Evolutionary conservation across 2,329 filamentous ascomycete genomes (phyloP).

Genomic region (Ambrosiella beaveri): DNA sequence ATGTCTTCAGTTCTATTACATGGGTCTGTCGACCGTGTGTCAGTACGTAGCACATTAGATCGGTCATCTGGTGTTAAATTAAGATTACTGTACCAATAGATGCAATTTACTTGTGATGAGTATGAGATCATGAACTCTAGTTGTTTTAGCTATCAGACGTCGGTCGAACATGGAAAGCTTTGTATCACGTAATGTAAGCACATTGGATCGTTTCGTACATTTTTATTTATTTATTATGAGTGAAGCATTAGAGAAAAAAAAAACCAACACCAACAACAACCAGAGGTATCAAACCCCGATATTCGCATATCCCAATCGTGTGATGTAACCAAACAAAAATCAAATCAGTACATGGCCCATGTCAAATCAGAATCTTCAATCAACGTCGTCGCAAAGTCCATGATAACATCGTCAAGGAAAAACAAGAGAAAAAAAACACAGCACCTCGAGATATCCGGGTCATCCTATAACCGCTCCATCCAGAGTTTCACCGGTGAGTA

Average conservation of each 20-base stretch:
- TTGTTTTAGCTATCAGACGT: no score
- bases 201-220: not conserved
- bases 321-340: not conserved
- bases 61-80: no score
- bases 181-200: not conserved
- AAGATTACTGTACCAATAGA: no score
- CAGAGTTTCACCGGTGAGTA: not conserved
- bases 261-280: not conserved
- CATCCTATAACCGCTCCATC: not conserved
- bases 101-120: no score
- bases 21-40: no score
- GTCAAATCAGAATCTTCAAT: not conserved
- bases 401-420: not conserved
- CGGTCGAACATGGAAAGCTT: not conserved
- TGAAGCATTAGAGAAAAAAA: not conserved
- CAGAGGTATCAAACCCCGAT: not conserved
- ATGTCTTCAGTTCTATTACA: no score
- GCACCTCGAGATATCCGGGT: not conserved
- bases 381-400: not conserved
- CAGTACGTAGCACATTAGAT: no score
- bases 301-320: conserved; percentile 5
- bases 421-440: not conserved
- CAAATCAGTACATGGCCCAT: conserved; percentile 1
- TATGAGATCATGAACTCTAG: no score
- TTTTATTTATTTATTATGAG: not conserved